phyloP scores from a whole-genome alignment of 2,329 filamentous ascomycete genomes.

The Mycosphaerella arachidis region DNA sequence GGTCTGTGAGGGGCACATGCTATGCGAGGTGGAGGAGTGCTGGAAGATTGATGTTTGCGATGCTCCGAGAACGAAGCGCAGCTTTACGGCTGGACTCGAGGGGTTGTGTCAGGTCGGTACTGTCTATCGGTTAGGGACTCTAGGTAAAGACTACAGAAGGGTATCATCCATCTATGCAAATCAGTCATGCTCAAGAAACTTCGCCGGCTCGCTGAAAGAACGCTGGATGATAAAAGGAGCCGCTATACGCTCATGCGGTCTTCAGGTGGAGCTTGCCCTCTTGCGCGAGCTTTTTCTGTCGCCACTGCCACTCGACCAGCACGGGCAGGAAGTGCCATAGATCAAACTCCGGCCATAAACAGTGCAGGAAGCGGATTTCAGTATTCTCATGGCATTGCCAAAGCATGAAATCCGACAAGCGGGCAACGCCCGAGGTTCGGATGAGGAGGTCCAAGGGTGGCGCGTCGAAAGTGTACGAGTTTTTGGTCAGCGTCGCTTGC shows the following conservation, averaged over 20 bases:
- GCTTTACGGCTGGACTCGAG: too few species aligned
- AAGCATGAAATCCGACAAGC: conserved; percentile 95
- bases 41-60: too few species aligned
- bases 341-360: conserved; percentile 94
- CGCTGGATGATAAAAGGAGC: not conserved
- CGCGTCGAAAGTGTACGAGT: conserved; percentile 81
- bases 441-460: conserved; percentile 89
- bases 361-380: conserved; percentile 85
- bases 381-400: conserved; percentile 96
- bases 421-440: conserved; percentile 85
- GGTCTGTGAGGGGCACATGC: too few species aligned
- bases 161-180: conserved; percentile 1
- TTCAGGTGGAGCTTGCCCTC: conserved; percentile 16
- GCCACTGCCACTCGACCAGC: conserved; percentile 80
- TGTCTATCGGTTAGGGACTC: not conserved
- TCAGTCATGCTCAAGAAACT: not conserved
- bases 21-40: too few species aligned
- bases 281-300: conserved; percentile 43
- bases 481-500: conserved; percentile 70
- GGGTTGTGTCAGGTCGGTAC: too few species aligned
- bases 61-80: too few species aligned
- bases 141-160: not conserved
- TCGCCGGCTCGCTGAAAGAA: not conserved
- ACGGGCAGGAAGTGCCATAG: conserved; percentile 91
- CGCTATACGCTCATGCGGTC: conserved; percentile 1